These are phyloP conservation scores for Carex cristatella DNA, from an alignment of 176 grass and related monocot genomes.

Conservation along the genomic window DNA sequence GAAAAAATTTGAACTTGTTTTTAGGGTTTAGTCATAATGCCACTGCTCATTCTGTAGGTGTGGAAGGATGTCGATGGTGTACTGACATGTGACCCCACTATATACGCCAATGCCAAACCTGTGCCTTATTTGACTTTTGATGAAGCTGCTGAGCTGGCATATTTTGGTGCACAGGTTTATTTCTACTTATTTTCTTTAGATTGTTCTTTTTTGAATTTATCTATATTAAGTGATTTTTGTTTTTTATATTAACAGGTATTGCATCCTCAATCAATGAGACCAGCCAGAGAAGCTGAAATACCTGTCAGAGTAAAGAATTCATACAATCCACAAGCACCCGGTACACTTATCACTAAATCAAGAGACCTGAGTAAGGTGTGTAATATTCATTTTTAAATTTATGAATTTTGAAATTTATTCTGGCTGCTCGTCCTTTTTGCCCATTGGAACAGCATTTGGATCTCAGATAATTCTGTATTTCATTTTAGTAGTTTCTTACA, in stretches of 20 bases:
- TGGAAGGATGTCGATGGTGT: conserved; percentile 99
- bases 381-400: background rate
- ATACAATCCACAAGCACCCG: conserved; percentile 81
- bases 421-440: background rate
- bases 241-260: conserved; percentile 49
- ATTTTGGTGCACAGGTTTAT: conserved; percentile 84
- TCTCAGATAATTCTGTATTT: background rate
- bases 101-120: conserved; percentile 64
- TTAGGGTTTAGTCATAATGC: background rate
- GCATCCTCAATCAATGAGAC: conserved; percentile 95
- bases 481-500: background rate
- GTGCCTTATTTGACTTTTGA: conserved; percentile 98
- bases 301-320: conserved; percentile 97
- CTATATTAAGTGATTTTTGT: background rate
- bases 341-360: conserved; percentile 84
- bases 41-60: conserved; percentile 35
- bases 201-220: background rate
- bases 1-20: background rate
- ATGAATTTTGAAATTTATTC: background rate
- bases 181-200: background rate
- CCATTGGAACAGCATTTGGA: background rate
- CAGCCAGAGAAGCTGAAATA: conserved; percentile 80
- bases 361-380: conserved; percentile 93
- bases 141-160: conserved; percentile 95
- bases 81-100: conserved; percentile 91